Evolutionary conservation across 139 green algal species (phyloP).

Genomic region (Haematococcus sp.): DNA sequence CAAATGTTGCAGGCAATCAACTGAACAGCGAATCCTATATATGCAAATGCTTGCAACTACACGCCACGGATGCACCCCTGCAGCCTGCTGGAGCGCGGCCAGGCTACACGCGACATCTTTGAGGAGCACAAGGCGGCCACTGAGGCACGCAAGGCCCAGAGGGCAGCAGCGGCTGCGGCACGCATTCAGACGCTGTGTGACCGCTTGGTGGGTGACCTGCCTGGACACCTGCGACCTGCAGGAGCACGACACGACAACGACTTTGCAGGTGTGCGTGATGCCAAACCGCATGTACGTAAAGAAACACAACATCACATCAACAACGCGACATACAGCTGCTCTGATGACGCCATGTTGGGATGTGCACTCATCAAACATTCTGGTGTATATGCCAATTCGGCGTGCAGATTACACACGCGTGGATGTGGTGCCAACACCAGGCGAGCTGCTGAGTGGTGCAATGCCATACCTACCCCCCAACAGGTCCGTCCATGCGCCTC

Average conservation of each 20-base stretch:
- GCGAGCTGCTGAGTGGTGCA: neutral
- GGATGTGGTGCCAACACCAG: neutral
- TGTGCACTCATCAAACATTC: too few species aligned
- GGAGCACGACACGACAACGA: neutral
- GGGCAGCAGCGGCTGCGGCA: neutral
- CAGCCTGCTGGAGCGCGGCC: neutral
- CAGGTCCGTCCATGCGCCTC: slow-evolving; percentile 15
- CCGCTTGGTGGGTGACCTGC: neutral
- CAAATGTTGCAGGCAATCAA: too few species aligned
- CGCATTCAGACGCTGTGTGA: neutral
- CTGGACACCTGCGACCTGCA: neutral
- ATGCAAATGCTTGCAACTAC: too few species aligned
- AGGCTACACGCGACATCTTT: neutral
- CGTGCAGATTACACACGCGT: too few species aligned
- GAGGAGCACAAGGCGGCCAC: neutral
- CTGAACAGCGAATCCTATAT: too few species aligned
- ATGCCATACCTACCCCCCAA: slow-evolving; percentile 57
- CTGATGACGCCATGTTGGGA: too few species aligned
- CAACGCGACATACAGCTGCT: too few species aligned
- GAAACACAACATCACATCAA: too few species aligned
- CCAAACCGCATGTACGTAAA: too few species aligned
- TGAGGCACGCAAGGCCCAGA: neutral
- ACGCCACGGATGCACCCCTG: too few species aligned
- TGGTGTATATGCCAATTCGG: too few species aligned
- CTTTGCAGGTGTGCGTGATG: neutral